Base-by-base conservation (phyloP, 345 rosid genomes). In the Lepidium aucheri region DNA sequence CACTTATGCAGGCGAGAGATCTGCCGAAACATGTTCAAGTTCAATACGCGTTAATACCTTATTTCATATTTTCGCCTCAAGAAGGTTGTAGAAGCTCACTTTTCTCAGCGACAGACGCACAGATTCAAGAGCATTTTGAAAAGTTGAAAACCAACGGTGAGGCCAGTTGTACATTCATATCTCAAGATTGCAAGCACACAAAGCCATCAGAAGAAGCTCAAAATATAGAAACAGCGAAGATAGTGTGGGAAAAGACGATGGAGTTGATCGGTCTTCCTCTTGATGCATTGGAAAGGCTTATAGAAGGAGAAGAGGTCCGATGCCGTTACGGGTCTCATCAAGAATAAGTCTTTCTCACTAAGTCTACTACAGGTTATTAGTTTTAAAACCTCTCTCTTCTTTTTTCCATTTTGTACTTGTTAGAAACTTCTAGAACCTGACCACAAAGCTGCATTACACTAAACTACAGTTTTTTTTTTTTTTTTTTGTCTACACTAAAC, bases 161-260 rank as follows among this genome's bases (percentile, higher is more conserved):
- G 82, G 83, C 95, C 44, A 86, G 80, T 42, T 87, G 91, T 72
- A 78, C 96, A 13, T 90, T 80, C 71, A 81, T 93, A 70, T 81
- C 96, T 63, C 93, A 87, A 61, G 88, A 86, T 33, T 90, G 97
- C 70, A 83, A 82, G 42, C 91, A 86, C 7, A 41, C 84, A 53
- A 88, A 84, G 73, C 89, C 96, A 74, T 90, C 97, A 0, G 91
- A 93, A 79, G 97, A 90, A 77, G 85, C 98, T 12, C 97, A 89
- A 72, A 85, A 77, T 64, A 35, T 79, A 0, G 90, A 81, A 49
- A 86, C 88, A 33, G 75, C 91, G 4, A 52, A 78, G 9, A 63
- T 44, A 76, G 84, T 93, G 30, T 93, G 97, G 98, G 91, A 90
- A 64, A 90, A 90, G 84, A 88, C 98, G 12, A 34, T 93, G 60